phyloP scores from a whole-genome alignment of 192 early-diverging fungal species.

The Physocladia obscura region DNA sequence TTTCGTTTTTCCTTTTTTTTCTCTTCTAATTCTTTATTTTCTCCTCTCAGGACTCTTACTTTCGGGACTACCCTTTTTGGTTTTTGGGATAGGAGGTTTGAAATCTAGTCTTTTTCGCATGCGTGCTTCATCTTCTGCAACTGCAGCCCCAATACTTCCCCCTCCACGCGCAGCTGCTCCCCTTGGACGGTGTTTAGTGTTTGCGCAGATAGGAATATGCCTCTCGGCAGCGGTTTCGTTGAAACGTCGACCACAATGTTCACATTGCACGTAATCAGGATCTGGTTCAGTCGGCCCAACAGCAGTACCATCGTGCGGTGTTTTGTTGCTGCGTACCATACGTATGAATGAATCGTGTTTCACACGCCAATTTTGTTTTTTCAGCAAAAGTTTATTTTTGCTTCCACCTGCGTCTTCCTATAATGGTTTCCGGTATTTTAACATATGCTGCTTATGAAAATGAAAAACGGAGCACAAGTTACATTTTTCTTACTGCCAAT shows the following conservation, averaged over 20 bases:
- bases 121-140: slow-evolving; percentile 27
- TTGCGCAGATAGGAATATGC: slow-evolving; percentile 54
- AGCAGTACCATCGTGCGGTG: not conserved
- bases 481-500: not conserved
- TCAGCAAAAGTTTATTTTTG: not conserved
- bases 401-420: no score
- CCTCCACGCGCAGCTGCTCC: slow-evolving; percentile 8
- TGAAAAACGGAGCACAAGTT: no score
- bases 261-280: slow-evolving; percentile 47
- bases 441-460: no score
- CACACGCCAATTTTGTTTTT: slow-evolving; percentile 48
- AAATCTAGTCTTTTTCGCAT: slow-evolving; percentile 30
- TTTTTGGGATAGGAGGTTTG: slow-evolving; percentile 24
- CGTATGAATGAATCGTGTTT: slow-evolving; percentile 51
- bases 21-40: slow-evolving; percentile 5
- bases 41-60: slow-evolving; percentile 17
- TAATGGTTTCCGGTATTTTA: no score
- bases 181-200: slow-evolving; percentile 40
- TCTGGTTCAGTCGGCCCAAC: slow-evolving; percentile 34
- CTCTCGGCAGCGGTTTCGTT: slow-evolving; percentile 48
- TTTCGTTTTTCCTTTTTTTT: not conserved
- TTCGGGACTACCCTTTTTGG: not conserved
- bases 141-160: not conserved
- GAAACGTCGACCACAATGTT: slow-evolving; percentile 49
- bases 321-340: slow-evolving; percentile 44